Conservation (phyloP, 192 early-diverging fungal genomes). For the Coemansia sp. region DNA sequence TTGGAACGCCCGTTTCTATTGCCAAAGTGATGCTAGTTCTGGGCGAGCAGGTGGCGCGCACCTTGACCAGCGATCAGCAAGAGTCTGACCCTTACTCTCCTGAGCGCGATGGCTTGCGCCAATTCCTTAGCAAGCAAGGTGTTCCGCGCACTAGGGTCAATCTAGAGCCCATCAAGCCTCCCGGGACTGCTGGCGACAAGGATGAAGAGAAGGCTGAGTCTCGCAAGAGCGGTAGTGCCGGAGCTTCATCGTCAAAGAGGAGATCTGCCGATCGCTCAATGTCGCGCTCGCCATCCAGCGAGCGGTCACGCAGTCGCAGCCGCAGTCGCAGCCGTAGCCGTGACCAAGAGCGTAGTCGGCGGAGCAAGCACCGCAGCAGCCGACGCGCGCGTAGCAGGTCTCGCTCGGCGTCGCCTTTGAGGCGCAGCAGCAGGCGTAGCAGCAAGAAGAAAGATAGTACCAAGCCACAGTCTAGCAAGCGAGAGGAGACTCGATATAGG, state of each 20-base stretch:
- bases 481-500: neutral
- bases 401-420: conserved; percentile 20
- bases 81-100: conserved; percentile 49
- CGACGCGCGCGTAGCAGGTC: conserved; percentile 30
- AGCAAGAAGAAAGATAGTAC: conserved; percentile 15
- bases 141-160: conserved; percentile 42
- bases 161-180: conserved; percentile 41
- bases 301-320: conserved; percentile 10
- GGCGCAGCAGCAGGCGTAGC: conserved; percentile 23
- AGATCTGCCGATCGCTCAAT: conserved; percentile 14
- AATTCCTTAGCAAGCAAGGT: conserved; percentile 51
- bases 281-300: conserved; percentile 25
- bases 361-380: conserved; percentile 17
- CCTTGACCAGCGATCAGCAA: conserved; percentile 44
- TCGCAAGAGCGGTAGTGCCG: conserved; percentile 4
- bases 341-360: conserved; percentile 2
- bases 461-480: conserved; percentile 17
- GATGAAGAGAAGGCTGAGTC: conserved; percentile 4
- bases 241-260: conserved; percentile 13
- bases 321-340: conserved; percentile 23
- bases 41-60: conserved; percentile 47
- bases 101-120: conserved; percentile 53
- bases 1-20: conserved; percentile 48
- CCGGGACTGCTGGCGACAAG: conserved; percentile 14
- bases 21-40: conserved; percentile 40